These are phyloP conservation scores for Trichoderma aggressivum DNA, from an alignment of 2,329 filamentous ascomycete species.

Conservation along the genomic window DNA sequence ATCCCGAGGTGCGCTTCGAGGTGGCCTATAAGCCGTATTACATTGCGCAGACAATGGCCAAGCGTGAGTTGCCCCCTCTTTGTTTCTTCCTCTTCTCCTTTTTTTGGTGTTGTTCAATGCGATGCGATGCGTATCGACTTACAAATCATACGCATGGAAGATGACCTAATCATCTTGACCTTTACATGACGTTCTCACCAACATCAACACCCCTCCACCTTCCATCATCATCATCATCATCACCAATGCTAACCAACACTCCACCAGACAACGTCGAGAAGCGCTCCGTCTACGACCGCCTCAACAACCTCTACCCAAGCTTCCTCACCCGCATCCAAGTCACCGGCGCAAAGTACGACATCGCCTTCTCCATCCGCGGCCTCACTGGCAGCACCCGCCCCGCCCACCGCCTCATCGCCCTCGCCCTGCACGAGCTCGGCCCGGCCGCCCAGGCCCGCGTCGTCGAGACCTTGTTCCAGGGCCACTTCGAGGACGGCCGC, in stretches of 20 bases:
- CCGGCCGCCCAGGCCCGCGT: constrained; percentile 37
- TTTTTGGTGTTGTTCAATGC: neutral
- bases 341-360: constrained; percentile 35
- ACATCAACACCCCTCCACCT: neutral
- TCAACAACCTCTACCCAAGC: constrained; percentile 26
- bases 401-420: constrained; percentile 47
- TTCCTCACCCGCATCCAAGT: constrained; percentile 32
- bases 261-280: constrained; percentile 33
- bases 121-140: neutral
- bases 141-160: neutral
- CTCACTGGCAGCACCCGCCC: constrained; percentile 43
- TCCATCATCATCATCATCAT: neutral
- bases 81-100: neutral
- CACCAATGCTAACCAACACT: neutral
- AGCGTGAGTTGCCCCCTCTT: constrained; percentile 17
- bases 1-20: constrained; percentile 45
- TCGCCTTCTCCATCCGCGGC: constrained; percentile 42
- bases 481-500: constrained; percentile 40
- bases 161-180: neutral
- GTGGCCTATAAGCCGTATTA: constrained; percentile 48
- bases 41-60: constrained; percentile 37
- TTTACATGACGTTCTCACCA: neutral
- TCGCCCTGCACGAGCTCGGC: constrained; percentile 35
- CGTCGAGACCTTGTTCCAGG: constrained; percentile 41
- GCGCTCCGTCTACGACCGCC: constrained; percentile 33